phyloP scores from a whole-genome alignment of 257 asterid species.

The Nicotiana knightiana region DNA sequence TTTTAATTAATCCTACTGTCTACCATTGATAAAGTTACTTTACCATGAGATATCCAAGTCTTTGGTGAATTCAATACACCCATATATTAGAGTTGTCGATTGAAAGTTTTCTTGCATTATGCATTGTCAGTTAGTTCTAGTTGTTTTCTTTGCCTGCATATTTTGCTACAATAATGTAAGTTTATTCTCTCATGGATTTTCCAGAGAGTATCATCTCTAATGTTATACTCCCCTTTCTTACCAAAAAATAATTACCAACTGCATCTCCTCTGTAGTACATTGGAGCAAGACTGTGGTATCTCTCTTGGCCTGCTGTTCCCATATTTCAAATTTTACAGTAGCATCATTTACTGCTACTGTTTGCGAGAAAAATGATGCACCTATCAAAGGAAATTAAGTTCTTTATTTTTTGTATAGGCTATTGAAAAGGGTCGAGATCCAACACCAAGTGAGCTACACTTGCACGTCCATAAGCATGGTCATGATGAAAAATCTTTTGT shows the following conservation, averaged over 20 bases:
- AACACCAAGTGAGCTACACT: too few species aligned
- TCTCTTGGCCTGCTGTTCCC: slow-evolving; percentile 97
- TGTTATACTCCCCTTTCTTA: too few species aligned
- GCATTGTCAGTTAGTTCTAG: neutral
- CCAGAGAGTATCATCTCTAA: too few species aligned
- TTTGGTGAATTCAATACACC: neutral
- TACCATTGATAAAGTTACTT: neutral
- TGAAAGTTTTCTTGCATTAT: neutral
- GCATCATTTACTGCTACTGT: slow-evolving; percentile 76
- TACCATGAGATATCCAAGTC: neutral
- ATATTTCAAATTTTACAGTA: slow-evolving; percentile 78
- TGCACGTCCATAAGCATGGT: too few species aligned
- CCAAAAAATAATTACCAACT: slow-evolving; percentile 45
- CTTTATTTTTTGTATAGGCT: too few species aligned
- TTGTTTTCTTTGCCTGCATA: neutral
- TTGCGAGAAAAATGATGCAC: slow-evolving; percentile 87
- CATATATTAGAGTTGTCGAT: neutral
- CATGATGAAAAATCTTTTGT: too few species aligned
- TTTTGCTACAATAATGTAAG: neutral
- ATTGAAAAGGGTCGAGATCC: too few species aligned
- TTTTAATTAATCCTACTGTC: neutral
- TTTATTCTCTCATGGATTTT: too few species aligned
- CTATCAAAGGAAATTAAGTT: slow-evolving; percentile 3
- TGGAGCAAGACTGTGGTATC: slow-evolving; percentile 91
- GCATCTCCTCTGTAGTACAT: slow-evolving; percentile 93